Conservation (phyloP, 2,329 filamentous ascomycete species). For the Aspergillus neoniger region DNA sequence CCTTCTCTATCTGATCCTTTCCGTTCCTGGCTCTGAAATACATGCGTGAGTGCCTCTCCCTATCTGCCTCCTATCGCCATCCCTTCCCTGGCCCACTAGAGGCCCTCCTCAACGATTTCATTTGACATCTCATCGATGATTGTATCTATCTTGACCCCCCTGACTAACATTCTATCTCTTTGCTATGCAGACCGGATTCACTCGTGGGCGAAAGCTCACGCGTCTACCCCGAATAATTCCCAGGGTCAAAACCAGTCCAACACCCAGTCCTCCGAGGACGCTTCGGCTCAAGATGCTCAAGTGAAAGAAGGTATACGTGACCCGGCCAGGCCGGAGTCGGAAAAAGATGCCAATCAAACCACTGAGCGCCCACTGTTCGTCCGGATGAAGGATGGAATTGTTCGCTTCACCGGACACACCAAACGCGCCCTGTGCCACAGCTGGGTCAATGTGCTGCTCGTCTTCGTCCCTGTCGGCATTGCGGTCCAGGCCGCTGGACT, state of each 20-base stretch:
- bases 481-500: conserved; percentile 42
- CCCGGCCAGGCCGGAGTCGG: conserved; percentile 22
- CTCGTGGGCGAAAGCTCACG: conserved; percentile 46
- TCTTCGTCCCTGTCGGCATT: conserved; percentile 47
- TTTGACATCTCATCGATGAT: background rate
- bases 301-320: conserved; percentile 27
- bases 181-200: conserved; percentile 36
- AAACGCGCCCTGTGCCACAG: conserved; percentile 39
- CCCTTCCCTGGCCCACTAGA: conserved; percentile 4
- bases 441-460: conserved; percentile 47
- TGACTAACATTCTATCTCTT: background rate
- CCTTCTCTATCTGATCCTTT: conserved; percentile 8
- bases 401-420: conserved; percentile 38
- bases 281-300: conserved; percentile 29
- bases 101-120: too few relatives aligned
- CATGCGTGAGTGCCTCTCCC: conserved; percentile 34
- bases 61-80: background rate
- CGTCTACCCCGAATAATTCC: conserved; percentile 24
- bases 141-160: background rate
- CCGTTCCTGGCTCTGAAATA: conserved; percentile 33
- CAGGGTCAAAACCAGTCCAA: conserved; percentile 3
- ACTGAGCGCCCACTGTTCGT: conserved; percentile 25
- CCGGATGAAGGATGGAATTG: conserved; percentile 34
- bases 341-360: conserved; percentile 20
- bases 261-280: conserved; percentile 10